Evolutionary conservation across 192 early-diverging fungal genomes (phyloP), one percentile per base, ranked within the genome.

Genomic region (Diversispora epigaea): DNA sequence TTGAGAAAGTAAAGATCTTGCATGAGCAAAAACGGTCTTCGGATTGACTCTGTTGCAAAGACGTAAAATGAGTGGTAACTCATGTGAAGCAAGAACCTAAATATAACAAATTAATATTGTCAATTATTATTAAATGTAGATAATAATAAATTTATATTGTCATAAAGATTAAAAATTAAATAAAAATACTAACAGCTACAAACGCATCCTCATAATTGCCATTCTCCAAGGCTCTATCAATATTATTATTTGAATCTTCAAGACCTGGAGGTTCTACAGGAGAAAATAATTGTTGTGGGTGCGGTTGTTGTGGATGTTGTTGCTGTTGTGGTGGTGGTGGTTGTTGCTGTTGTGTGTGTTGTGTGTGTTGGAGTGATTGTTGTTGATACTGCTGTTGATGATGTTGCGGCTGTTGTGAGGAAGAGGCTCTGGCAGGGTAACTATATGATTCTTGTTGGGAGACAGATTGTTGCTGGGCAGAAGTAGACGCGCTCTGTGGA

Each of bases 51-150:
- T 85, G 56, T 52, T 78, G 44, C 81, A 83, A 39, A 83, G 68
- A 11, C 80, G 78, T 4, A 78, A 68, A 0, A 85, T 80, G 12
- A 68, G 10, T 45, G 50, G 68, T 11, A 77, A 41, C 9, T 85
- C 84, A 57, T 78, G 79, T 10, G 80, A 77, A 19, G 81, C 79
- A 44, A 85, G 64, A 19, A 79, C 83, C 76, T 84, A 46, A 39
- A 32, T 9, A 21, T 32, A 62, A 32, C 6, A 54, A 70, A 39
- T 12, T 44, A n/a, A 49, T 49, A 25, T 21, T 19, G 6, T 50
- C 9, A 43, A 17, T 71, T 39, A 70, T 8, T 15, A 56, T 22
- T 6, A 9, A 22, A 11, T 11, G 11, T 4, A 32, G 21, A 12
- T 44, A 17, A 44, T 3, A 21, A 55, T 43, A 4, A 43, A 1